Conservation (phyloP, 495 filamentous ascomycete genomes). For the Penicillium samsonianum region DNA sequence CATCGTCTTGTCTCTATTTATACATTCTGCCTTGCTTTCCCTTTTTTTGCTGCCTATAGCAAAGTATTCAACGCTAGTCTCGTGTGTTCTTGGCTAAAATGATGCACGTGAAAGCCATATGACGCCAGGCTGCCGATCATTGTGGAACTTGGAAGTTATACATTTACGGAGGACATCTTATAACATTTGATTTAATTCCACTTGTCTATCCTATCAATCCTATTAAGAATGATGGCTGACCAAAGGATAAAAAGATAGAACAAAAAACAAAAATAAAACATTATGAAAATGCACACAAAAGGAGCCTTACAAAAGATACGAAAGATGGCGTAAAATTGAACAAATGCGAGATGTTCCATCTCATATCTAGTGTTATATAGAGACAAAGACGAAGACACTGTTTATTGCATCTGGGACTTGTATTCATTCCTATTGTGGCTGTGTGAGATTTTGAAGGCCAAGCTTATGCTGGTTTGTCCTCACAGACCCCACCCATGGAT, state of each 20-base stretch:
- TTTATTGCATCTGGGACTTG: not conserved
- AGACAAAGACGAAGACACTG: not conserved
- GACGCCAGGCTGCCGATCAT: slow-evolving; percentile 2
- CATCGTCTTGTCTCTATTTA: not conserved
- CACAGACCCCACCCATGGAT: not conserved
- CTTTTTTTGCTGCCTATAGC: slow-evolving; percentile 6
- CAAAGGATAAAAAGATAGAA: no score
- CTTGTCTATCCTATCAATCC: no score
- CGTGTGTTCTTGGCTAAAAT: slow-evolving; percentile 4
- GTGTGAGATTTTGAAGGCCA: not conserved
- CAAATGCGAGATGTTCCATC: no score
- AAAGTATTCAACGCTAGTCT: not conserved
- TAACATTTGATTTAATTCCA: no score
- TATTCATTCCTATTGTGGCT: not conserved
- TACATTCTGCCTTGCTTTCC: not conserved
- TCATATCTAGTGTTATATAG: not conserved
- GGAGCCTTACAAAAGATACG: no score
- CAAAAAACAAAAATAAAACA: no score
- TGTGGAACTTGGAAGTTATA: not conserved
- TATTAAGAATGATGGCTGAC: no score
- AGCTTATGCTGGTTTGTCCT: not conserved
- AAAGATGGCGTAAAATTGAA: no score
- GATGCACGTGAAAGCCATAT: not conserved
- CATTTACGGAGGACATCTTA: no score
- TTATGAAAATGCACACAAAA: no score